A percentile compares a stretch with the other conserved stretches of the same genome.
Evolutionary conservation across 2,329 filamentous ascomycete genomes (phyloP).

Genomic region (Xylaria sp.): DNA sequence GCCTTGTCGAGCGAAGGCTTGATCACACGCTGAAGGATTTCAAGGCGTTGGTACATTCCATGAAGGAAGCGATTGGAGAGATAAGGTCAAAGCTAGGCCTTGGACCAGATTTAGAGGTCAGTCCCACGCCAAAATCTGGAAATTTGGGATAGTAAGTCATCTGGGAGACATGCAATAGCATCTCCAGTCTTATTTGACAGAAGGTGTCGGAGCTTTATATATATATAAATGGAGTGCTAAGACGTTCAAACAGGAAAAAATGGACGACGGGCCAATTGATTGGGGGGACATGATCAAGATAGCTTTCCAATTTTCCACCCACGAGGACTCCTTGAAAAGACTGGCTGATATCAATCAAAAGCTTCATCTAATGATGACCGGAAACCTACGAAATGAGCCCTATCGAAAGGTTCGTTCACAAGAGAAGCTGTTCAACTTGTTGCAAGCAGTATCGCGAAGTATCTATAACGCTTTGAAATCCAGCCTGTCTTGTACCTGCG

Average conservation of each 20-base stretch:
- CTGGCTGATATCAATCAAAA: slow-evolving; percentile 38
- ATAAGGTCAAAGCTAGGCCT: slow-evolving; percentile 34
- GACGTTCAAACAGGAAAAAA: slow-evolving; percentile 11
- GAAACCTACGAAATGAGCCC: slow-evolving; percentile 42
- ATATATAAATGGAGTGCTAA: slow-evolving; percentile 1
- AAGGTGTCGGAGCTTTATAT: neutral
- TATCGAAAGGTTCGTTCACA: slow-evolving; percentile 34
- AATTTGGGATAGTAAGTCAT: neutral
- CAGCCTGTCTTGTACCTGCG: slow-evolving; percentile 38
- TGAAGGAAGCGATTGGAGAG: slow-evolving; percentile 40
- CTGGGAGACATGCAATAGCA: neutral
- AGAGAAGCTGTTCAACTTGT: slow-evolving; percentile 36
- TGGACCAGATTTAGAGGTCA: slow-evolving; percentile 26
- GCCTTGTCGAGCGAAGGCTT: slow-evolving; percentile 41
- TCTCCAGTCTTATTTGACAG: neutral
- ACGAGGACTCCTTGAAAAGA: slow-evolving; percentile 30
- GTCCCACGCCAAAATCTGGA: neutral
- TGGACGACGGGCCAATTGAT: slow-evolving; percentile 19
- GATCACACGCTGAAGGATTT: slow-evolving; percentile 40
- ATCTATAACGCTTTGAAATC: slow-evolving; percentile 41
- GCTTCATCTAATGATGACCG: slow-evolving; percentile 38
- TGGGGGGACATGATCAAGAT: slow-evolving; percentile 32
- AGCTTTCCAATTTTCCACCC: slow-evolving; percentile 28
- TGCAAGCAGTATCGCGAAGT: slow-evolving; percentile 39
- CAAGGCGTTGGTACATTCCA: slow-evolving; percentile 39